phyloP scores from a whole-genome alignment of 2,329 filamentous ascomycete genomes.

The Escovopsis sp. region DNA sequence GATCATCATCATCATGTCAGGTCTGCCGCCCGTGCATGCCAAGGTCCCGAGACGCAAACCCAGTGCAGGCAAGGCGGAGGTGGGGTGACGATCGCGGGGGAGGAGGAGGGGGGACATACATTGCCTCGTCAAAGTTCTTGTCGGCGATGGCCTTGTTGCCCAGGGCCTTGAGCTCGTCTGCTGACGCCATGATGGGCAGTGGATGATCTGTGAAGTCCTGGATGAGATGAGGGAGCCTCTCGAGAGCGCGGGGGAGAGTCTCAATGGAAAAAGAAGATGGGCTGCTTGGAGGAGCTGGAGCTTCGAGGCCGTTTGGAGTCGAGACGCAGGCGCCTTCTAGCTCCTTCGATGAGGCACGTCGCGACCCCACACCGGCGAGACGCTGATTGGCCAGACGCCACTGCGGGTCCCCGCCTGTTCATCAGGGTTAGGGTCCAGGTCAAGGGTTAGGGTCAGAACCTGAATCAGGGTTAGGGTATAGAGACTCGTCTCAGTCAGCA shows the following conservation, averaged over 20 bases:
- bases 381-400: neutral
- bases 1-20: neutral
- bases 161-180: slow-evolving; percentile 80
- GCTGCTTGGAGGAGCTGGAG: slow-evolving; percentile 3
- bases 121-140: slow-evolving; percentile 90
- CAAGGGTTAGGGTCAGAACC: no score
- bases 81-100: neutral
- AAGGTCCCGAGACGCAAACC: neutral
- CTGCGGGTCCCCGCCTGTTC: no score
- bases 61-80: neutral
- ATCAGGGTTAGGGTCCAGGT: no score
- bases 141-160: slow-evolving; percentile 98
- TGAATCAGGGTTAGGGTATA: no score
- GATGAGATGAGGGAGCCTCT: slow-evolving; percentile 3
- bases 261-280: slow-evolving; percentile 1
- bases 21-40: neutral
- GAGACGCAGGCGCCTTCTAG: slow-evolving; percentile 21
- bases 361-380: slow-evolving; percentile 6
- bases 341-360: slow-evolving; percentile 23
- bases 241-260: slow-evolving; percentile 14
- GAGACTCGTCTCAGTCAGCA: no score
- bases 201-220: neutral
- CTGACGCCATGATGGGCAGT: slow-evolving; percentile 34
- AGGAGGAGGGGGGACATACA: slow-evolving; percentile 45
- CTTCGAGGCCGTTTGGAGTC: slow-evolving; percentile 11